A percentile compares a stretch with the other conserved stretches of the same genome.
Conservation (phyloP, 2,329 filamentous ascomycete species). For the Alternaria brassicicola region DNA sequence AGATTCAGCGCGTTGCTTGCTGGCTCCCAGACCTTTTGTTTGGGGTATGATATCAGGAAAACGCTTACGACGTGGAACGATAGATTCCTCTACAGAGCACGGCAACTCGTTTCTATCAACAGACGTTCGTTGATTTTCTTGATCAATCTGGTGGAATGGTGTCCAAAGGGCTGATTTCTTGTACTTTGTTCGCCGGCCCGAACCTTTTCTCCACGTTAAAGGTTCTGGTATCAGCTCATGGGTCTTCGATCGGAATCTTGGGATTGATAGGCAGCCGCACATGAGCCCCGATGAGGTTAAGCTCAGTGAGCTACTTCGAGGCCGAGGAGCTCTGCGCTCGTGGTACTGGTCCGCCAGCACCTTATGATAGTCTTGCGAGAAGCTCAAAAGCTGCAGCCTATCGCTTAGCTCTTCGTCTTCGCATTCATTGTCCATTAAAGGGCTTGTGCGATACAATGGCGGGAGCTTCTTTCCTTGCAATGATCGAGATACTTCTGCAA, state of each 20-base stretch:
- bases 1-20: background rate
- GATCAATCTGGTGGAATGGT: conserved; percentile 18
- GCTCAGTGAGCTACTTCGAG: background rate
- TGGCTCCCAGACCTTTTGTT: background rate
- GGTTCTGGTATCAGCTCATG: conserved; percentile 12
- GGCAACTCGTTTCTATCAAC: background rate
- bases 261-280: background rate
- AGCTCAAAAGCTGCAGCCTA: conserved; percentile 30
- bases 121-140: background rate
- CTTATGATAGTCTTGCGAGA: conserved; percentile 41
- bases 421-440: conserved; percentile 22
- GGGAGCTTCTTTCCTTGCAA: conserved; percentile 21
- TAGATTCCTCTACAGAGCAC: background rate
- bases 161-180: conserved; percentile 25
- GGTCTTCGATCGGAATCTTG: background rate
- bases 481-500: background rate
- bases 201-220: conserved; percentile 29
- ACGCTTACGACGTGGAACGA: background rate
- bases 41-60: background rate
- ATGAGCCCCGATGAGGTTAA: background rate
- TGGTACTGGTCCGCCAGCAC: conserved; percentile 34
- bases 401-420: conserved; percentile 28
- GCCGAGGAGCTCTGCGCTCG: conserved; percentile 14
- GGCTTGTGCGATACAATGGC: conserved; percentile 18
- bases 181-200: conserved; percentile 10